Percentiles rank a stretch among this genome's conserved stretches.
phyloP scores from a whole-genome alignment of 1,139 yeast species.

The Suhomyces yuchorum region DNA sequence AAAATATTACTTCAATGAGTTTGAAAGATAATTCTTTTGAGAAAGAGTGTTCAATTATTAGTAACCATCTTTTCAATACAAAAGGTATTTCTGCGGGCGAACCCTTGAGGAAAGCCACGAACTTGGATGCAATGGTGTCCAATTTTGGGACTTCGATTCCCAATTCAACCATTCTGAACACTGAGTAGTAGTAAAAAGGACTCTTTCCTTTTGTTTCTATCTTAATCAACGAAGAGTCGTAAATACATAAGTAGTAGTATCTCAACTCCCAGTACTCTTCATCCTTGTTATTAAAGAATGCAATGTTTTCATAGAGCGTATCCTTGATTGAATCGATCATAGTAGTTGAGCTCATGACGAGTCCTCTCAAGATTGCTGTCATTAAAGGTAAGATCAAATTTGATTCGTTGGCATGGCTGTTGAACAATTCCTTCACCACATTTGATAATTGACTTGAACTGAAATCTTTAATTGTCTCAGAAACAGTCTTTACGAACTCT shows the following conservation, averaged over 20 bases:
- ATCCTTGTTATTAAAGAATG: conserved; percentile 17
- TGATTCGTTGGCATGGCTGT: conserved; percentile 8
- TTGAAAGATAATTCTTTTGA: conserved; percentile 18
- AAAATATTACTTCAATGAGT: conserved; percentile 18
- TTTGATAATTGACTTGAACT: conserved; percentile 48
- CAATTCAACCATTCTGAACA: conserved; percentile 53
- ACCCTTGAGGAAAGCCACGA: conserved; percentile 18
- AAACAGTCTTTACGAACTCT: conserved; percentile 36
- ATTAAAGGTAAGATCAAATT: conserved; percentile 26
- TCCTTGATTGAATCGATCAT: conserved; percentile 24
- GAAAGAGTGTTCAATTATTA: conserved; percentile 45
- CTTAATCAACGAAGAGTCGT: conserved; percentile 32
- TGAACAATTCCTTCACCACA: conserved; percentile 24
- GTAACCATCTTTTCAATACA: conserved; percentile 57
- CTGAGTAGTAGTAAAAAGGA: conserved; percentile 35
- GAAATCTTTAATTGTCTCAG: conserved; percentile 43
- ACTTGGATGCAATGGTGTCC: neutral
- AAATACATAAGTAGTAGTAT: conserved; percentile 51
- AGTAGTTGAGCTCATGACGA: conserved; percentile 26
- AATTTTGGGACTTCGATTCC: neutral
- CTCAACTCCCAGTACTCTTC: conserved; percentile 46
- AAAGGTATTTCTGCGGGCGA: conserved; percentile 20
- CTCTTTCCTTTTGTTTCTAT: conserved; percentile 7
- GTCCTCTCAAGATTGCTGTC: conserved; percentile 44
- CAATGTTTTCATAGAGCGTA: conserved; percentile 15